Conservation (phyloP, 495 filamentous ascomycete genomes). For the Daldinia vernicosa region DNA sequence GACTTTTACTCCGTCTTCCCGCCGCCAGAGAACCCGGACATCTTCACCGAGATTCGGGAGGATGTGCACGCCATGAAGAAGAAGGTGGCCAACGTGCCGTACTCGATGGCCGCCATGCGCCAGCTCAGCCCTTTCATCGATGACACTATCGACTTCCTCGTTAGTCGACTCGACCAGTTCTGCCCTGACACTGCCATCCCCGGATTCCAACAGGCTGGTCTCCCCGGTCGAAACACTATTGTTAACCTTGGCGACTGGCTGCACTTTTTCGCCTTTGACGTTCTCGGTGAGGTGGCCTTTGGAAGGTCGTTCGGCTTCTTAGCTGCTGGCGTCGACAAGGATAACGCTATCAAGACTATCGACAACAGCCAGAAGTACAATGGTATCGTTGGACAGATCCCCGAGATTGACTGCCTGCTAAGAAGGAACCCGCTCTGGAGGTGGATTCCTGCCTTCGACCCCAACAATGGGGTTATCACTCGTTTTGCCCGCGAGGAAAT, state of each 20-base stretch:
- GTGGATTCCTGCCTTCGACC: slow-evolving; percentile 56
- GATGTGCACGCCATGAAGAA: slow-evolving; percentile 65
- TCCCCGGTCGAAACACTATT: slow-evolving; percentile 38
- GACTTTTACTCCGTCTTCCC: slow-evolving; percentile 65
- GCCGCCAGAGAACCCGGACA: slow-evolving; percentile 66
- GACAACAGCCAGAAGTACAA: slow-evolving; percentile 65
- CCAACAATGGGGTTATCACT: slow-evolving; percentile 60
- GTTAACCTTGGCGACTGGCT: slow-evolving; percentile 62
- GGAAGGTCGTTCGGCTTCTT: slow-evolving; percentile 72
- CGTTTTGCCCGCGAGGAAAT: slow-evolving; percentile 61
- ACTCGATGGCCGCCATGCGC: slow-evolving; percentile 63
- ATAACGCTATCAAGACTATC: slow-evolving; percentile 62
- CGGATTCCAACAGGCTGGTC: slow-evolving; percentile 38
- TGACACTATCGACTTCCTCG: slow-evolving; percentile 57
- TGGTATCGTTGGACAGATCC: slow-evolving; percentile 62
- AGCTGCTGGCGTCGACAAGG: slow-evolving; percentile 64
- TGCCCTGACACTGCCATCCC: slow-evolving; percentile 40
- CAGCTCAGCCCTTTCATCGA: slow-evolving; percentile 59
- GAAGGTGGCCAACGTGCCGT: slow-evolving; percentile 63
- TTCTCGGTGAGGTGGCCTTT: slow-evolving; percentile 70
- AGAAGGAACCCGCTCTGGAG: slow-evolving; percentile 60
- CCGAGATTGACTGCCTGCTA: slow-evolving; percentile 57
- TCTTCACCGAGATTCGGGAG: slow-evolving; percentile 66
- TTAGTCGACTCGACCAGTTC: slow-evolving; percentile 51
- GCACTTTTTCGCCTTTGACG: slow-evolving; percentile 67